Percentiles rank a stretch among this genome's conserved stretches.
Evolutionary conservation across 2,329 filamentous ascomycete species (phyloP).

Genomic region (Phaeophleospora eucalypticola): DNA sequence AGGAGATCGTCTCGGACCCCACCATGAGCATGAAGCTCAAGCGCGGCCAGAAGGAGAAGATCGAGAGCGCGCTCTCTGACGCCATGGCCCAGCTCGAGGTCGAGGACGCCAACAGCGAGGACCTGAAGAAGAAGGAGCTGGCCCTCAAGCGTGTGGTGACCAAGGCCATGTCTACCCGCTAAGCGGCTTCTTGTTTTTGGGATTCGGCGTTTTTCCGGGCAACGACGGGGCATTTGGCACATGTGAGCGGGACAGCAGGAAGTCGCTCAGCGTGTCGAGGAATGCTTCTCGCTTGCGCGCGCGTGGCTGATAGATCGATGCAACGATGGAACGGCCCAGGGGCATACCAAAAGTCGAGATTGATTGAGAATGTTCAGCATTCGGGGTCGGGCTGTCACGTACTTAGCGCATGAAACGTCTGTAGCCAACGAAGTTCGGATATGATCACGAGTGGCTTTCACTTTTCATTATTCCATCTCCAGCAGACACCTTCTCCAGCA

Average conservation of each 20-base stretch:
- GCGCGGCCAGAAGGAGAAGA: conserved; percentile 99
- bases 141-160: conserved; percentile 96
- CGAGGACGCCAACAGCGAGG: conserved; percentile 83
- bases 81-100: conserved; percentile 97
- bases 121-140: conserved; percentile 99
- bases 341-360: conserved; percentile 20
- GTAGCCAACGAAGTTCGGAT: conserved; percentile 9
- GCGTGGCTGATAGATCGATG: conserved; percentile 21
- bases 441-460: neutral
- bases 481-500: no score
- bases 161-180: conserved; percentile 56
- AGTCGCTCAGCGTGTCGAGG: conserved; percentile 14
- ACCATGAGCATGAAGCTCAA: conserved; percentile 95
- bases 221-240: conserved; percentile 17
- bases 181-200: conserved; percentile 18
- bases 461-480: no score
- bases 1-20: conserved; percentile 98
- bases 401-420: conserved; percentile 14
- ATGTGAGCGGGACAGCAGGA: conserved; percentile 9
- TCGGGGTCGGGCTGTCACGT: conserved; percentile 17
- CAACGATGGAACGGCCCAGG: conserved; percentile 22
- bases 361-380: conserved; percentile 23
- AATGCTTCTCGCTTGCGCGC: conserved; percentile 11
- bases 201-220: conserved; percentile 23
- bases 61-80: conserved; percentile 92